These are phyloP conservation scores for Moesziomyces globuligerus DNA, from an alignment of 1,284 basidiomycete species.

Conservation along the genomic window DNA sequence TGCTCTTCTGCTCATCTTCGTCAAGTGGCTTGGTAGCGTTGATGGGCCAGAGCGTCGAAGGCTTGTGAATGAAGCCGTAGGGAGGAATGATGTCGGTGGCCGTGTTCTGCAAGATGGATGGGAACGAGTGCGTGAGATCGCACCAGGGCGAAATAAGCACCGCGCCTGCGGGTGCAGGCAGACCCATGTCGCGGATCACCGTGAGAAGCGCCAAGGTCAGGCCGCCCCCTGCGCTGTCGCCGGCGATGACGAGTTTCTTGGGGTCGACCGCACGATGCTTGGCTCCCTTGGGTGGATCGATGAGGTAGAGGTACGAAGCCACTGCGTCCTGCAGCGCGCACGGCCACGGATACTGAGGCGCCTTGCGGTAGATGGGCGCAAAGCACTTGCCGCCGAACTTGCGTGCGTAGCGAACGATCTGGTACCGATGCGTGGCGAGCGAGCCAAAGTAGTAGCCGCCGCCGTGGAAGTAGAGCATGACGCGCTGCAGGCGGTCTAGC, in stretches of 20 bases:
- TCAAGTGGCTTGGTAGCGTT: slow-evolving; percentile 24
- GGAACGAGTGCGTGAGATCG: slow-evolving; percentile 93
- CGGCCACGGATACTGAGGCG: slow-evolving; percentile 78
- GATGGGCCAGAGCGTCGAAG: slow-evolving; percentile 64
- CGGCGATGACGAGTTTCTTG: slow-evolving; percentile 80
- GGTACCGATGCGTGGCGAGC: slow-evolving; percentile 70
- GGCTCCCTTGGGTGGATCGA: slow-evolving; percentile 77
- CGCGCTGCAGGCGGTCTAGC: slow-evolving; percentile 56
- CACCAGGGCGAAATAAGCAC: slow-evolving; percentile 74
- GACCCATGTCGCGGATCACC: slow-evolving; percentile 84
- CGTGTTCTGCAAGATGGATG: slow-evolving; percentile 85
- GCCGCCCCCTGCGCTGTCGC: slow-evolving; percentile 94
- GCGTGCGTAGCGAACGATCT: slow-evolving; percentile 68
- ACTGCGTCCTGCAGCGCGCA: slow-evolving; percentile 89
- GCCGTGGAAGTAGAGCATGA: slow-evolving; percentile 65
- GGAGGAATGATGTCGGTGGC: slow-evolving; percentile 76
- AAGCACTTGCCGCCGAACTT: slow-evolving; percentile 69
- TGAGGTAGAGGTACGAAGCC: slow-evolving; percentile 81
- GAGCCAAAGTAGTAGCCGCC: slow-evolving; percentile 71
- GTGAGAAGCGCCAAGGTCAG: slow-evolving; percentile 85
- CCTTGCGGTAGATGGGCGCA: slow-evolving; percentile 67
- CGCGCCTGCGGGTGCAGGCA: slow-evolving; percentile 78
- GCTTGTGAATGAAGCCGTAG: slow-evolving; percentile 66
- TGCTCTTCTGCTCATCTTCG: slow-evolving; percentile 3
- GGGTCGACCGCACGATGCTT: slow-evolving; percentile 78